phyloP scores from a whole-genome alignment of 768 basidiomycete species.

The Boletus eberwhitei region DNA sequence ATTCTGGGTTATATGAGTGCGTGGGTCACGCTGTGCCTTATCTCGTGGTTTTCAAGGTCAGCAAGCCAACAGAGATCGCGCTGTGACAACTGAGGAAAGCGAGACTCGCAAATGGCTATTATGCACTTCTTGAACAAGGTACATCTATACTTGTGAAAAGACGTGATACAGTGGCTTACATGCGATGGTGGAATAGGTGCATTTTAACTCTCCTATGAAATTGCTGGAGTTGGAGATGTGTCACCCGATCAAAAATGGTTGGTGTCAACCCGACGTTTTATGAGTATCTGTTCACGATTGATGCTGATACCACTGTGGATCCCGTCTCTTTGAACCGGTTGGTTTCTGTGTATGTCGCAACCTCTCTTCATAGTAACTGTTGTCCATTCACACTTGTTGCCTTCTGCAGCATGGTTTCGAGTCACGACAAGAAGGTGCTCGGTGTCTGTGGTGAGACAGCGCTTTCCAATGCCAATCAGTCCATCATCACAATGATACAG shows the following conservation, averaged over 20 bases:
- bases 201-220: conserved; percentile 95
- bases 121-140: conserved; percentile 99
- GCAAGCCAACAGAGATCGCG: conserved; percentile 91
- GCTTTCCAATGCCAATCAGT: conserved; percentile 90
- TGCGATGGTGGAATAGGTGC: conserved; percentile 56
- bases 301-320: conserved; percentile 93
- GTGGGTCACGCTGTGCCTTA: conserved; percentile 96
- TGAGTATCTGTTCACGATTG: conserved; percentile 90
- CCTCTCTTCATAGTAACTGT: background rate
- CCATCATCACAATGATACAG: conserved; percentile 97
- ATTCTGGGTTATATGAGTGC: conserved; percentile 92
- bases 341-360: conserved; percentile 77
- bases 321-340: conserved; percentile 84
- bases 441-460: conserved; percentile 96
- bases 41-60: conserved; percentile 86
- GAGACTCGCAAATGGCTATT: conserved; percentile 93
- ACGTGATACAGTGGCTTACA: background rate
- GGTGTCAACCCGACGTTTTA: conserved; percentile 99
- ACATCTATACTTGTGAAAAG: conserved; percentile 7
- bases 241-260: conserved; percentile 99
- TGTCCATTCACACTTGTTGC: background rate
- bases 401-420: conserved; percentile 82
- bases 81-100: conserved; percentile 97
- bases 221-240: conserved; percentile 97
- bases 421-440: conserved; percentile 89